phyloP scores from a whole-genome alignment of 768 basidiomycete genomes.

The Boletus tomentosulus region DNA sequence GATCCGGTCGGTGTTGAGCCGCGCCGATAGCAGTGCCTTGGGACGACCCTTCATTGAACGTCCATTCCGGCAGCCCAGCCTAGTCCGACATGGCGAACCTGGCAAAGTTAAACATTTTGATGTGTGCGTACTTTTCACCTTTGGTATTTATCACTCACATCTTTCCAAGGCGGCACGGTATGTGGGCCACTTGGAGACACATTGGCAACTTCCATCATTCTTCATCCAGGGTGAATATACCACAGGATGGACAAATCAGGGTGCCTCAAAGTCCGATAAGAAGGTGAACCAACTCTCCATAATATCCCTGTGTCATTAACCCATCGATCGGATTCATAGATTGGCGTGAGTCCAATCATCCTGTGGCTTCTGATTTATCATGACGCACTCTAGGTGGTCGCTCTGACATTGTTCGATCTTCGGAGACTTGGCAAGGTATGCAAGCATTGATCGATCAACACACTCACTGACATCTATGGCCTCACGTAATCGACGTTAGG shows the following conservation, averaged over 20 bases:
- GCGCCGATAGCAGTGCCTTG: not conserved
- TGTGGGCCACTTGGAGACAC: conserved; percentile 9
- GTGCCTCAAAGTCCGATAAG: conserved; percentile 94
- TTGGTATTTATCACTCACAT: conserved; percentile 1
- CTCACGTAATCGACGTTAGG: conserved; percentile 35
- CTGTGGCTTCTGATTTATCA: conserved; percentile 1
- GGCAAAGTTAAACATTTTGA: conserved; percentile 63
- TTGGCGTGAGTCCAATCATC: conserved; percentile 49
- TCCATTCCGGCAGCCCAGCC: too few relatives aligned
- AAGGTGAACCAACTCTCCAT: conserved; percentile 49
- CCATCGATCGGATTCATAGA: conserved; percentile 36
- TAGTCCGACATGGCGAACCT: conserved; percentile 38
- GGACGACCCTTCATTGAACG: not conserved
- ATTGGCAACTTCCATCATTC: not conserved
- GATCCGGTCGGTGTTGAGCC: too few relatives aligned
- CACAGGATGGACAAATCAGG: conserved; percentile 88
- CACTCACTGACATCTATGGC: not conserved
- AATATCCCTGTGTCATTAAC: not conserved
- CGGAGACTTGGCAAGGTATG: conserved; percentile 72
- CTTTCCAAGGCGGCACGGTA: conserved; percentile 43
- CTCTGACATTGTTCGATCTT: conserved; percentile 84
- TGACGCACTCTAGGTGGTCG: conserved; percentile 63
- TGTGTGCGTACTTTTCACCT: conserved; percentile 52
- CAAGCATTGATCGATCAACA: conserved; percentile 16
- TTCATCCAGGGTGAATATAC: conserved; percentile 76